Percentiles rank a stretch among this genome's conserved stretches.
These are phyloP conservation scores for Dendrocalamus sinicus DNA, from an alignment of 176 grass and related monocot species.

Conservation along the genomic window DNA sequence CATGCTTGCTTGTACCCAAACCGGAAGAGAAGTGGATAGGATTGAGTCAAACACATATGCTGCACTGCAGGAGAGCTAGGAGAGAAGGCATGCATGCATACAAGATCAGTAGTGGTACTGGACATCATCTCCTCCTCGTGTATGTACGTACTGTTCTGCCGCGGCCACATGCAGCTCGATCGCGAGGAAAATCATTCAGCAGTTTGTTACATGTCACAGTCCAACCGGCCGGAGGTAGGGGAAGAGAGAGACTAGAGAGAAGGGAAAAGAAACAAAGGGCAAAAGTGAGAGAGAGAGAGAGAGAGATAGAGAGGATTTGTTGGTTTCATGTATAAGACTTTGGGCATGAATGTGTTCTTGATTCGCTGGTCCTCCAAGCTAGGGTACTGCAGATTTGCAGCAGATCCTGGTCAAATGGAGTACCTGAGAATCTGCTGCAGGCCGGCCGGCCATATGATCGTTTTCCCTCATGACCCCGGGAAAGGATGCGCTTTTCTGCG, in stretches of 20 bases:
- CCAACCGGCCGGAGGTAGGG: conserved; percentile 41
- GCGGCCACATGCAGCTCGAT: conserved; percentile 55
- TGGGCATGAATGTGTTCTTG: conserved; percentile 27
- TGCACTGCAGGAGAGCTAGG: conserved; percentile 8
- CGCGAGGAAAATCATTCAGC: conserved; percentile 76
- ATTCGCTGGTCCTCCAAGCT: conserved; percentile 49
- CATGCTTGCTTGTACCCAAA: conserved; percentile 42
- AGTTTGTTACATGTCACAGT: conserved; percentile 88
- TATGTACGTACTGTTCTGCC: conserved; percentile 42
- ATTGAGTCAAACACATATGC: conserved; percentile 55
- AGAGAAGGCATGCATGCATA: conserved; percentile 12
- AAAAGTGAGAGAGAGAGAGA: neutral
- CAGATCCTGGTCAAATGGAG: conserved; percentile 50
- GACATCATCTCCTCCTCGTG: conserved; percentile 57
- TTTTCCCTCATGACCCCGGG: conserved; percentile 20
- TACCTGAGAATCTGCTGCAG: conserved; percentile 49
- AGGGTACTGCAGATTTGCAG: conserved; percentile 40
- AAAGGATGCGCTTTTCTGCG: conserved; percentile 55
- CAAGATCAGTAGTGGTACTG: conserved; percentile 13
- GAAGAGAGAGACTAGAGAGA: conserved; percentile 36
- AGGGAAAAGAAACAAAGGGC: conserved; percentile 47
- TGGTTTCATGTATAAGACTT: conserved; percentile 48
- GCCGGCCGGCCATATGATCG: conserved; percentile 29
- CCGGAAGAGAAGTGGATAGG: conserved; percentile 40
- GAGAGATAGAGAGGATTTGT: conserved; percentile 20